Evolutionary conservation across 768 basidiomycete species (phyloP).

Genomic region (Mycena rebaudengoi): DNA sequence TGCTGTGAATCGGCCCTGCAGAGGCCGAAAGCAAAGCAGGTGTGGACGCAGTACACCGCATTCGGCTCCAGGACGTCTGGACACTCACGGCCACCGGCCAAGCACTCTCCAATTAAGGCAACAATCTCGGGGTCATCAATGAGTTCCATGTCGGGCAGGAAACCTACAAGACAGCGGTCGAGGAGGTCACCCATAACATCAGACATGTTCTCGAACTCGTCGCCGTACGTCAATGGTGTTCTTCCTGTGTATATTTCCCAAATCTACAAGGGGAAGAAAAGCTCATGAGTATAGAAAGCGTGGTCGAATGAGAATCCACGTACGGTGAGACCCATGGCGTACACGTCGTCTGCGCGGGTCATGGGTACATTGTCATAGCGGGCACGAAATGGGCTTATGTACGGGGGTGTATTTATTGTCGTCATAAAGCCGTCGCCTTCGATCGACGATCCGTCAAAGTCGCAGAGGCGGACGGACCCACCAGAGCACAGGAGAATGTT

Average conservation of each 20-base stretch:
- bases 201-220: not conserved
- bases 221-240: not conserved
- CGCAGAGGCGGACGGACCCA: not conserved
- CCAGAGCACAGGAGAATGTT: conserved; percentile 2
- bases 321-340: not conserved
- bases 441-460: not conserved
- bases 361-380: not conserved
- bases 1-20: not conserved
- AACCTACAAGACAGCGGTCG: not conserved
- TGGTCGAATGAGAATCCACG: not conserved
- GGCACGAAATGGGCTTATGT: not conserved
- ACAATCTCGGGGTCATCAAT: not conserved
- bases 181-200: not conserved
- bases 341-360: conserved; percentile 1
- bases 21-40: not conserved
- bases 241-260: not conserved
- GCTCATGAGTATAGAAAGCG: accelerated
- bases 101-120: not conserved
- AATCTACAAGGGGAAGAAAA: not conserved
- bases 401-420: not conserved
- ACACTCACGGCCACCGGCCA: not conserved
- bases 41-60: not conserved
- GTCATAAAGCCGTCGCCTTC: not conserved
- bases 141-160: not conserved
- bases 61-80: not conserved